These are phyloP conservation scores for Aspergillus leporis DNA, from an alignment of 495 filamentous ascomycete genomes.

Conservation along the genomic window DNA sequence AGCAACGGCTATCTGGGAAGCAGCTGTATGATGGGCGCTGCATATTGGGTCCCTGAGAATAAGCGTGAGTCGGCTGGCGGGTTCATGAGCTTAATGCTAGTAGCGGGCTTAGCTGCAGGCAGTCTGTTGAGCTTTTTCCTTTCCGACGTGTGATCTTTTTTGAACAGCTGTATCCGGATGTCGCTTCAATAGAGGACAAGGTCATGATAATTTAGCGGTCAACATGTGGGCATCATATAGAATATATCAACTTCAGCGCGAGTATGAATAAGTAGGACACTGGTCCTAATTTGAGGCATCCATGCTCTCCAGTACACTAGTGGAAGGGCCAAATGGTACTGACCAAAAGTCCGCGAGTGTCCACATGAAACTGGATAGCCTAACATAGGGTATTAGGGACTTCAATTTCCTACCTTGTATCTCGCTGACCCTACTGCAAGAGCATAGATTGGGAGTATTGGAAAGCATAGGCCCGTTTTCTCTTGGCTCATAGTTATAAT, in stretches of 20 bases:
- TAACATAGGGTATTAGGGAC: no score
- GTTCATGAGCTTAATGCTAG: constrained; percentile 89
- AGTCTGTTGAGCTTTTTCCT: constrained; percentile 86
- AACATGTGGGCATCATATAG: neutral
- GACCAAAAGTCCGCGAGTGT: no score
- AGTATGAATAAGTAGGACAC: neutral
- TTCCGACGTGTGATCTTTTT: constrained; percentile 35
- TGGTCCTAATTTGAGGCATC: no score
- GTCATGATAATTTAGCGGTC: neutral
- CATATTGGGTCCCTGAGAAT: constrained; percentile 70
- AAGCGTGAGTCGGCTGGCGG: constrained; percentile 88
- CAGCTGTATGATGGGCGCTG: constrained; percentile 87
- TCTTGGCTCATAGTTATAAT: no score
- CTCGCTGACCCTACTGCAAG: no score
- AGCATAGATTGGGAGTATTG: no score
- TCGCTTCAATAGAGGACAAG: neutral
- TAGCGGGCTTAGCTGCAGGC: constrained; percentile 78
- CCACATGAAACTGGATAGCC: no score
- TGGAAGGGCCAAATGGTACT: no score
- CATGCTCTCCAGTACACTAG: no score
- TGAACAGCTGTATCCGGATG: neutral
- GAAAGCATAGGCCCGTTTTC: no score
- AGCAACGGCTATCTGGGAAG: constrained; percentile 85
- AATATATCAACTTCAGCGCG: neutral
- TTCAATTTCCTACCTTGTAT: no score